Base-by-base conservation (phyloP, 1,139 yeast genomes). In the Taphrina confusa region DNA sequence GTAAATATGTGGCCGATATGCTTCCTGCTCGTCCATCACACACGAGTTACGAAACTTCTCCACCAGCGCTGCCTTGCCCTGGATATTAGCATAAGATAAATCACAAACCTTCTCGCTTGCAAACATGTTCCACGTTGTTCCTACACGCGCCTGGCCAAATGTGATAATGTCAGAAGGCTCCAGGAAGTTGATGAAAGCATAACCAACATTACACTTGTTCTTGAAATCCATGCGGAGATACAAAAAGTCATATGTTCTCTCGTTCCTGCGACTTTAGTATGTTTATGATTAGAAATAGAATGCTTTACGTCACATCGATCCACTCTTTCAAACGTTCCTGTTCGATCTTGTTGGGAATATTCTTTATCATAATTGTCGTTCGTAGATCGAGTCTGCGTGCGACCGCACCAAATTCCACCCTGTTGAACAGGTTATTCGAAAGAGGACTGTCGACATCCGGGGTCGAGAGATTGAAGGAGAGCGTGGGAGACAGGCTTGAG, bases 181-280 rank as follows among this genome's bases (percentile, higher is more conserved):
- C 28, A 72, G 74, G 63, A 79, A 79, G 3, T 80, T 77, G 39
- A 80, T 74, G 66, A 80, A 79, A 2, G 82, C 82, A 67, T 79
- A 79, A 6, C 66, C 66, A 27, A 65, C 66, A 33, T 79, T 79
- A 73, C 82, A 78, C 64, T 73, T 75, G 67, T 77, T 79, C 60
- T 72, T 73, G 67, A 78, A 79, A 66, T 79, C 82, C 63, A 79
- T 78, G 61, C 82, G 73, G 61, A 79, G 68, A 65, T 79, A 82
- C 62, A 82, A 71, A 70, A 82, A 82, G 66, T 81, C 83, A 66
- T 80, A 82, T 60, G 81, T 76, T 63, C 77, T 72, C 64, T 71
- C 70, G 66, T 76, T 77, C n/a, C 44, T 34, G 31, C 22, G 23
- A 34, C 31, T 56, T 22, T 28, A 2, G 1, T 34, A n/a, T 33